Evolutionary conservation across 192 early-diverging fungal genomes (phyloP).

Genomic region (Allomyces macrogynus): DNA sequence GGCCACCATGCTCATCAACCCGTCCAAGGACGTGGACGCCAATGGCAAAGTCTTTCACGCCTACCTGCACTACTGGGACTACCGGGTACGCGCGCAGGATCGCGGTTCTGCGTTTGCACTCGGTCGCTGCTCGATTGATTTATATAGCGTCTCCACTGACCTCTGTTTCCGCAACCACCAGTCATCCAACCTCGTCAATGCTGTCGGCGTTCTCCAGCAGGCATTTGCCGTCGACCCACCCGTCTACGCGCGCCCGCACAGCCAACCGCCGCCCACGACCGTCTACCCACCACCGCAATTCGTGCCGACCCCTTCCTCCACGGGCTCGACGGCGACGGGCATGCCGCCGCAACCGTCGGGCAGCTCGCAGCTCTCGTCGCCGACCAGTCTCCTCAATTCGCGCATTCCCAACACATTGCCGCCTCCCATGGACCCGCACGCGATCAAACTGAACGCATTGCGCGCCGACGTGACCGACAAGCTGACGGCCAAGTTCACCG

Average conservation of each 20-base stretch:
- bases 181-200: constrained; percentile 22
- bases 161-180: neutral
- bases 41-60: constrained; percentile 66
- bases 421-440: too few species aligned
- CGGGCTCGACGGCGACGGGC: constrained; percentile 1
- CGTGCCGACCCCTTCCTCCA: neutral
- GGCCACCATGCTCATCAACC: constrained; percentile 59
- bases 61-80: constrained; percentile 52
- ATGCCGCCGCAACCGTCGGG: neutral
- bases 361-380: too few species aligned
- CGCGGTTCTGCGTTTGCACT: too few species aligned
- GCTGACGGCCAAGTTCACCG: constrained; percentile 27
- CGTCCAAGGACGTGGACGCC: constrained; percentile 63
- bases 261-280: neutral
- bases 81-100: too few species aligned
- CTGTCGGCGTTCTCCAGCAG: constrained; percentile 42
- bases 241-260: constrained; percentile 23
- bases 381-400: too few species aligned
- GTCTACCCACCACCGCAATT: constrained; percentile 3
- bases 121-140: too few species aligned
- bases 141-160: too few species aligned
- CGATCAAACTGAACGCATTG: too few species aligned
- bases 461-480: constrained; percentile 29
- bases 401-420: too few species aligned
- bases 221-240: constrained; percentile 58